Evolutionary conservation across 2,329 filamentous ascomycete species (phyloP).

Genomic region (Penicillium sp.): DNA sequence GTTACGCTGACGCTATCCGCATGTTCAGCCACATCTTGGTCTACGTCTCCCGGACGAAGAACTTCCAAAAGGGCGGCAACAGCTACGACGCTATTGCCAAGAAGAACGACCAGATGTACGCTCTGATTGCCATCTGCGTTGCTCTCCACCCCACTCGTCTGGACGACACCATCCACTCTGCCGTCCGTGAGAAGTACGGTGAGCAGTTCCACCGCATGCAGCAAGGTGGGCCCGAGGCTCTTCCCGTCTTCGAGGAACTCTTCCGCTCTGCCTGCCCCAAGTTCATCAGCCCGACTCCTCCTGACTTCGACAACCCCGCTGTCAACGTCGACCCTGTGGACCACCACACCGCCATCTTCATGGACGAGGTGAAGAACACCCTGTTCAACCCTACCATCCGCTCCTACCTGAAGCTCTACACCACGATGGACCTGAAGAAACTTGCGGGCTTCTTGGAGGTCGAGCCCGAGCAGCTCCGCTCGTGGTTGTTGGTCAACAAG

Average conservation of each 20-base stretch:
- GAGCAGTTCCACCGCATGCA: conserved; percentile 97
- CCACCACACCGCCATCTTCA: conserved; percentile 95
- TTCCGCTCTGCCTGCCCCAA: conserved; percentile 98
- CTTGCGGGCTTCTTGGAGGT: conserved; percentile 95
- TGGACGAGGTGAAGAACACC: conserved; percentile 99
- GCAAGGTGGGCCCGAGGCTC: conserved; percentile 87
- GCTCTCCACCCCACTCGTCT: conserved; percentile 95
- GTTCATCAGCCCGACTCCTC: conserved; percentile 96
- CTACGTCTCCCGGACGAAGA: conserved; percentile 98
- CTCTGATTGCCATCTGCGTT: conserved; percentile 96
- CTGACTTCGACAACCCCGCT: conserved; percentile 95
- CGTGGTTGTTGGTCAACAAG: conserved; percentile 95
- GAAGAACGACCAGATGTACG: conserved; percentile 99
- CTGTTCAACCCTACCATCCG: conserved; percentile 97
- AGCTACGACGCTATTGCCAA: conserved; percentile 97
- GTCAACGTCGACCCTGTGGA: conserved; percentile 95
- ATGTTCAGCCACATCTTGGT: conserved; percentile 99
- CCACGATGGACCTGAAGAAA: conserved; percentile 98
- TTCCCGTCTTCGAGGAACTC: conserved; percentile 96
- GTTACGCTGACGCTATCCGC: conserved; percentile 97
- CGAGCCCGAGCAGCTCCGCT: conserved; percentile 88
- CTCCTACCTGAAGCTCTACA: conserved; percentile 98
- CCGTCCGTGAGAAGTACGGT: conserved; percentile 96
- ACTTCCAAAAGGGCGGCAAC: conserved; percentile 92
- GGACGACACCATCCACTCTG: conserved; percentile 98